Base-by-base conservation (phyloP, 441 rosid genomes). In the Dalechampia spathulata region DNA sequence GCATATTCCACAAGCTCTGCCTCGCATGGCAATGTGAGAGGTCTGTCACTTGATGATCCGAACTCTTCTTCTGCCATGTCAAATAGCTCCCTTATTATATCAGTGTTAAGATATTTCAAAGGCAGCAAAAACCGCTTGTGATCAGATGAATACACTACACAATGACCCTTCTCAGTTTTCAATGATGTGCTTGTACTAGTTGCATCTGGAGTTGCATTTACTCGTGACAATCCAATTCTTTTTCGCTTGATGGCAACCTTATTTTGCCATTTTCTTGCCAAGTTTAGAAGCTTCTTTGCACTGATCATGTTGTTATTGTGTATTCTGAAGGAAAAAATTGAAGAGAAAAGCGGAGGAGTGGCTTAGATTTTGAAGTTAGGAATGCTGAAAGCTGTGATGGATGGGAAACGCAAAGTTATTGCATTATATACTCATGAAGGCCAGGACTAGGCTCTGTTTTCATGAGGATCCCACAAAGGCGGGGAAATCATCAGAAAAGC, bases 1-100 rank as follows among this genome's bases (percentile, higher is more conserved):
- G 44, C 58, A 61, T 61, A 44, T 21, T 61, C 52, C 58, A 52
- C n/a, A 26, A 49, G 45, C 48, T 49, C 48, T 13, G 66, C 43
- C 13, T 62, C 67, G 8, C 59, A 63, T 15, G 57, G 62, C 3
- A 57, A 19, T 20, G 47, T 50, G 26, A 63, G 41, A 40, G 27
- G 45, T 1, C 27, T 43, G 0, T 32, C 23, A 20, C 51, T 34
- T 5, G 26, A 38, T 14, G 56, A 41, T 28, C 61, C 67, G 13
- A 55, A 55, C 20, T 39, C 67, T 22, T 45, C 59, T 6, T 44
- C 59, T 9, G 59, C 60, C 56, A 49, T 32, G 60, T 34, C 19
- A 28, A 63, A 49, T 22, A 50, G 56, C 58, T 43, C 55, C 34
- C 42, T 17, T 17, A 64, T 23, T 4, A 64, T 25, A 43, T 64